Evolutionary conservation across 768 basidiomycete species (phyloP).

Genomic region (Rhizopogon sp.): DNA sequence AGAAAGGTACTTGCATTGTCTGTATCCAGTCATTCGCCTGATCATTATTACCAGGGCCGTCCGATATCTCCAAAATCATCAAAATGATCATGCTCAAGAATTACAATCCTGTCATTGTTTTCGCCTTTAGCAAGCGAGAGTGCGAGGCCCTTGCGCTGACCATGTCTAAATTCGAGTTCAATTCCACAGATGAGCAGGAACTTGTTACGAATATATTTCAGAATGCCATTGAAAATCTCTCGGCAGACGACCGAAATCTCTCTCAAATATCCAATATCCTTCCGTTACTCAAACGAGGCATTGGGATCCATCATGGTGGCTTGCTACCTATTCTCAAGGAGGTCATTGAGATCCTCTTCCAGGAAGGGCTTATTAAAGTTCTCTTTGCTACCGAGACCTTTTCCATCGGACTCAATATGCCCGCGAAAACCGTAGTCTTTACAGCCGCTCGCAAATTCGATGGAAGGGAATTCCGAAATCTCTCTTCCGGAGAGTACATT

Average conservation of each 20-base stretch:
- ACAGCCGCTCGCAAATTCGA: constrained; percentile 95
- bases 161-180: constrained; percentile 96
- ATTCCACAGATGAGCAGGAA: constrained; percentile 86
- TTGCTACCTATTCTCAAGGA: constrained; percentile 97
- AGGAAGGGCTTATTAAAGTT: constrained; percentile 96
- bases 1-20: constrained; percentile 57
- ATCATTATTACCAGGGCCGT: constrained; percentile 50
- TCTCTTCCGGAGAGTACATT: constrained; percentile 96
- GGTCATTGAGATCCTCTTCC: constrained; percentile 98
- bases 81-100: constrained; percentile 98
- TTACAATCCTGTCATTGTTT: constrained; percentile 97
- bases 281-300: constrained; percentile 89
- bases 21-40: background rate
- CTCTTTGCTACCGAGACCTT: constrained; percentile 99
- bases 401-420: constrained; percentile 98
- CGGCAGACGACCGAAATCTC: constrained; percentile 80
- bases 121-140: constrained; percentile 97
- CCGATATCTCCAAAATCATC: constrained; percentile 96
- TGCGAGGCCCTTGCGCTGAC: constrained; percentile 90
- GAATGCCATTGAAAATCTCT: constrained; percentile 88
- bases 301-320: constrained; percentile 98
- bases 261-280: constrained; percentile 92
- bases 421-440: constrained; percentile 98
- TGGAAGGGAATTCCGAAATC: constrained; percentile 87
- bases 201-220: constrained; percentile 85